phyloP scores from a whole-genome alignment of 225 moss, liverwort and hornwort genomes.

The Climacium dendroides region DNA sequence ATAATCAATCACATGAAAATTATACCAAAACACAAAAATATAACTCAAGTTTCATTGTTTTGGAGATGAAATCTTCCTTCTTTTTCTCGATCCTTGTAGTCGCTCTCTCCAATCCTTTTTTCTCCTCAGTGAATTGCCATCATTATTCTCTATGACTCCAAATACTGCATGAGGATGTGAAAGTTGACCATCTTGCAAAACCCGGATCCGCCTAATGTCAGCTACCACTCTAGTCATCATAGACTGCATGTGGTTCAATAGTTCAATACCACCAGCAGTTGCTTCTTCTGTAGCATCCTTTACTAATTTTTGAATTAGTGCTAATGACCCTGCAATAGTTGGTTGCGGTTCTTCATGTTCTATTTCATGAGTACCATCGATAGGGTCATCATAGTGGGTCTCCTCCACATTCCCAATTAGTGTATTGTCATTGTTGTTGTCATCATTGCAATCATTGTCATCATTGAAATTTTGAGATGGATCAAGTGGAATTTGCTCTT shows the following conservation, averaged over 20 bases:
- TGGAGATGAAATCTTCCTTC: accelerated
- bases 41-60: neutral
- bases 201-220: no score
- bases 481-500: neutral
- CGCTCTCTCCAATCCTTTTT: no score
- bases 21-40: no score
- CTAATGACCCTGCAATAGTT: no score
- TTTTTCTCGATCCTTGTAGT: accelerated
- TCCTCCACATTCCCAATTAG: accelerated
- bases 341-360: no score
- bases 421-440: neutral
- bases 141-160: no score
- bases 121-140: no score
- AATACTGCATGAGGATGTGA: no score
- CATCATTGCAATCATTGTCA: no score
- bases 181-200: no score
- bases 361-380: no score
- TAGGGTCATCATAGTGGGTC: accelerated
- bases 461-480: neutral
- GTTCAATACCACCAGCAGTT: neutral
- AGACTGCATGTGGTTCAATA: neutral
- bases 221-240: neutral
- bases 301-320: neutral
- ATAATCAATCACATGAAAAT: no score
- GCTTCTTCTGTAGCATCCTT: neutral